A percentile compares a stretch with the other conserved stretches of the same genome.
phyloP scores from a whole-genome alignment of 2,329 filamentous ascomycete genomes.

The Botrytis pseudocinerea region DNA sequence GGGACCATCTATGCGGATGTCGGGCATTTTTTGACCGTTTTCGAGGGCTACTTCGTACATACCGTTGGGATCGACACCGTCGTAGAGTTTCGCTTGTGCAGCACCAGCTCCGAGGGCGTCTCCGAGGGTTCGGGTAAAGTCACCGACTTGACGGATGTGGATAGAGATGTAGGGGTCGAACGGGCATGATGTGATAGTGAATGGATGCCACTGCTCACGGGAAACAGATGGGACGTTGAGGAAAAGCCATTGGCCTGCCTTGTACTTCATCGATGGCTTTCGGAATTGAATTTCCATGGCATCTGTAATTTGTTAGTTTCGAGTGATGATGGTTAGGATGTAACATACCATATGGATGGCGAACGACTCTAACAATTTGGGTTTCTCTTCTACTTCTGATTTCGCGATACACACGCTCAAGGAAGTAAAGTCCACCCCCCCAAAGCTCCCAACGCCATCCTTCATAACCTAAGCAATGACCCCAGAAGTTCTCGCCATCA shows the following conservation, averaged over 20 bases:
- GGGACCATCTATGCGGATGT: conserved; percentile 86
- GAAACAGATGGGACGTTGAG: conserved; percentile 89
- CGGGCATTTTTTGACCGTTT: conserved; percentile 90
- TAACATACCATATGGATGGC: conserved; percentile 82
- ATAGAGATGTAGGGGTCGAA: conserved; percentile 93
- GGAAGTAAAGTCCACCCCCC: conserved; percentile 80
- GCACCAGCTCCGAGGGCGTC: conserved; percentile 90
- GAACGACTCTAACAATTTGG: conserved; percentile 88
- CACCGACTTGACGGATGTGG: conserved; percentile 93
- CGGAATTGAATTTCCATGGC: conserved; percentile 96
- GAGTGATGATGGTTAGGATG: neutral
- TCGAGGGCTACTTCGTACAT: conserved; percentile 98
- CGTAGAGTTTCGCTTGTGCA: conserved; percentile 85
- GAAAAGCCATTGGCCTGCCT: conserved; percentile 97
- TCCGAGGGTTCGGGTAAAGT: conserved; percentile 92
- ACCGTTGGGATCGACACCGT: conserved; percentile 85
- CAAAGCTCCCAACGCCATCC: conserved; percentile 97
- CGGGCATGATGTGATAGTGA: conserved; percentile 97
- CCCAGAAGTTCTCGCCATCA: conserved; percentile 79
- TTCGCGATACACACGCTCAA: conserved; percentile 89
- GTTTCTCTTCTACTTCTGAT: conserved; percentile 80
- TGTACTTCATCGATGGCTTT: conserved; percentile 97
- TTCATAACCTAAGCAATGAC: conserved; percentile 90
- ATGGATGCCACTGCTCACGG: conserved; percentile 93
- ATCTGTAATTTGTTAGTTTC: conserved; percentile 53